Base-by-base conservation (phyloP, 148 eudicot genomes). In the Amaranthus palmeri region DNA sequence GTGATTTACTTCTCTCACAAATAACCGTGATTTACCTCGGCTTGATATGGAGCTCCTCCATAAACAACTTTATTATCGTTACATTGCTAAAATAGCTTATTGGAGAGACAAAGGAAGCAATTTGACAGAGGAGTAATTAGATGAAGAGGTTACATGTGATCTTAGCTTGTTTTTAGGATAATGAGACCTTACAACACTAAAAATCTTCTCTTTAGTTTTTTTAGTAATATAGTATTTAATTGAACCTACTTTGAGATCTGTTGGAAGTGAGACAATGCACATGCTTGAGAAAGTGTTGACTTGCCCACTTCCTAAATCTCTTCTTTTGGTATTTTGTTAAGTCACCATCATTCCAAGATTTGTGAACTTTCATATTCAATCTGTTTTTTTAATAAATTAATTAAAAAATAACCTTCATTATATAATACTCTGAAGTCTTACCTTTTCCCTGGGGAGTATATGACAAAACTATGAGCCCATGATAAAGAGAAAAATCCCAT, bases 261-360 rank as follows among this genome's bases (percentile, higher is more conserved):
- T 70, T 77, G 69, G 55, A 81, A 67, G 68, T 80, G 67, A 81
- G 82, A 76, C 80, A 53, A 62, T 63, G 81, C 96, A 90, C 92
- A 88, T 90, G 90, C 72, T 81, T 83, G 60, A 74, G 50, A 47
- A 62, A 81, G 63, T 76, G 72, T 83, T 82, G 85, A 84, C 88
- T 80, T 52, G 71, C 68, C 69, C 71, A 64, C 65, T 68, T 80
- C 74, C 73, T 81, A 62, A 78, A 83, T 81, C 77, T 71, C 69
- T 69, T 50, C 64, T 66, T 62, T 62, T 62, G 10, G 48, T 15
- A 14, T 65, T 48, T 48, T 58, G 72, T 75, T 58, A 67, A 54
- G 17, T 55, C 51, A 48, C 49, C 58, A 65, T 44, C 66, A 36
- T n/a, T 45, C 72, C 59, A 63, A 54, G 53, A 46, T 11, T 65